Percentiles rank a stretch among this genome's conserved stretches.
Conservation (phyloP, 2,329 filamentous ascomycete genomes). For the Beauveria sp. region DNA sequence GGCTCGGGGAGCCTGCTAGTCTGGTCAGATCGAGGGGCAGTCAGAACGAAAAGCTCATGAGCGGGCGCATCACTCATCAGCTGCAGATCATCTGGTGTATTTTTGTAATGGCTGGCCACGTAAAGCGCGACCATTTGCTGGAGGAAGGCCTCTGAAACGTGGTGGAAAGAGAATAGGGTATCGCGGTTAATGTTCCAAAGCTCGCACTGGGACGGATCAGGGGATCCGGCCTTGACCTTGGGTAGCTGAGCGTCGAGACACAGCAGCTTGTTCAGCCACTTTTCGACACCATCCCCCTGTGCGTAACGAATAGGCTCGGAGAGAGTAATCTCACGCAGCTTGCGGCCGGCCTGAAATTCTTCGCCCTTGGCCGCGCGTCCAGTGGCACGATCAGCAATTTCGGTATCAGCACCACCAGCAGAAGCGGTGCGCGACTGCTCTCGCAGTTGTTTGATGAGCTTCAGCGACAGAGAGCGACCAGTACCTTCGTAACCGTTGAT, state of each 20-base stretch:
- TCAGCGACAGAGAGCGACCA: constrained; percentile 85
- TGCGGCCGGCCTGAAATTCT: constrained; percentile 60
- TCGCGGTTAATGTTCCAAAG: constrained; percentile 92
- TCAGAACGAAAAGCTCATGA: constrained; percentile 91
- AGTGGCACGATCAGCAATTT: constrained; percentile 71
- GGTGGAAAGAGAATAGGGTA: constrained; percentile 95
- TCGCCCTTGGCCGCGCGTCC: constrained; percentile 61
- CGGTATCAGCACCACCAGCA: constrained; percentile 48
- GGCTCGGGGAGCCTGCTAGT: constrained; percentile 80
- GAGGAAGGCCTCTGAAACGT: constrained; percentile 91
- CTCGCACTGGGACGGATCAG: constrained; percentile 85
- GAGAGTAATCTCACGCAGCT: constrained; percentile 84
- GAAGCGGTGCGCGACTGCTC: constrained; percentile 73
- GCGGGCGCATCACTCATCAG: constrained; percentile 97
- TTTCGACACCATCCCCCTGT: constrained; percentile 83
- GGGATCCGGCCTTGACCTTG: constrained; percentile 71
- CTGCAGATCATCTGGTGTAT: constrained; percentile 95
- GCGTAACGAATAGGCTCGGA: constrained; percentile 93
- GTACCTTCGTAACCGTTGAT: constrained; percentile 99
- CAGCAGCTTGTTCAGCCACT: constrained; percentile 90
- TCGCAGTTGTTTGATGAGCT: constrained; percentile 92
- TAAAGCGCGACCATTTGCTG: constrained; percentile 98
- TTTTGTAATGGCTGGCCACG: constrained; percentile 96
- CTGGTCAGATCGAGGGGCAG: constrained; percentile 73
- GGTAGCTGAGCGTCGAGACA: constrained; percentile 91